Base-by-base conservation (phyloP, 306 rosid species). In the Malus asiatica region DNA sequence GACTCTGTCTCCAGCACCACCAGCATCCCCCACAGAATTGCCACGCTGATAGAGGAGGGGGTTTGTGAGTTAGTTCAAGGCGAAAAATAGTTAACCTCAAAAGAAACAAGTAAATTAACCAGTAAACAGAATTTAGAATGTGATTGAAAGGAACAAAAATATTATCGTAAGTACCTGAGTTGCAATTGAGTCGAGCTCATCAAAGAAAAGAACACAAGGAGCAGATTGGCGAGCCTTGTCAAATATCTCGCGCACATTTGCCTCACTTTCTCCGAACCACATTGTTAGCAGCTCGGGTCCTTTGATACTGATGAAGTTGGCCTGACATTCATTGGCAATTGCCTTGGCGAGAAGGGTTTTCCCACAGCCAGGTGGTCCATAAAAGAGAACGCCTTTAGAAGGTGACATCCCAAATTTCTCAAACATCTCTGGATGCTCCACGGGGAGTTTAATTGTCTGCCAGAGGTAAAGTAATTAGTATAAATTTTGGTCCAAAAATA, bases 321-420 rank as follows among this genome's bases (percentile, higher is more conserved):
- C 88, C 69, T 89, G 90, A 62, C 94, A 90, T 69, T 90, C 95
- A 57, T 85, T 51, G 55, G 55, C 55, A 51, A 51, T 51, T 51
- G 55, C 55, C 55, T 51, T 51, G 55, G 55, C 55, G 55, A 51
- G 55, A 51, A 51, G 55, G 2, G 55, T 51, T 51, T 51, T 51
- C 55, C 55, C 55, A 51, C 94, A 87, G 44, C 94, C 91, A 33
- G 94, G 94, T 58, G 94, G 90, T 48, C 91, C 94, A 77, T 86
- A 86, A 68, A 89, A 86, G 42, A 89, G 91, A 75, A 88, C 95
- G 71, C 95, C 92, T 81, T 90, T 90, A 11, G 92, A 90, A 72
- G 91, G 94, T 58, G 91, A 84, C 94, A 89, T 89, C 82, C 94
- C 94, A 75, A 89, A 89, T 72, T 89, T 87, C 86, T 89, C 91